Base-by-base conservation (phyloP, 1,284 basidiomycete genomes). In the Boletus sp. region DNA sequence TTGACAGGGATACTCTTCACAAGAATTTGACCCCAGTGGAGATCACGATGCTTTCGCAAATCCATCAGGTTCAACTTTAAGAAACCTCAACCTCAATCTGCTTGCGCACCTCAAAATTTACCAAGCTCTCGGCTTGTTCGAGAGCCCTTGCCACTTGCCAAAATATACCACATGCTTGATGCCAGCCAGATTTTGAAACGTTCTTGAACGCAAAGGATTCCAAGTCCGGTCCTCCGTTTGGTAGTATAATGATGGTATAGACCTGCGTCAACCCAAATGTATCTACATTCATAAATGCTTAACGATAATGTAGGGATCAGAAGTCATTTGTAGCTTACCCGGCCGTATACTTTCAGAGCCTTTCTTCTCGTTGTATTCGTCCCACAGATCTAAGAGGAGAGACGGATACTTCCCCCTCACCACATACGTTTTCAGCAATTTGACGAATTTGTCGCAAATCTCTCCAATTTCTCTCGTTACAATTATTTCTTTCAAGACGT, bases 1-100 rank as follows among this genome's bases (percentile, higher is more conserved):
- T 54, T 57, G 32, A 57, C 47, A n/a, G 72, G 62, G 13, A 74
- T 38, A 47, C 78, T 74, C 57, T 81, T 82, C 40, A 99, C 81
- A 9, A 99, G 78, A 41, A 99, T 88, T 67, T 99, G 96, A n/a
- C 95, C 95, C 82, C 93, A 93, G 62, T 99, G 95, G 29, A 99
- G 76, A 67, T 99, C 95, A 16, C 95, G 91, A 69, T 99, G 96
- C 91, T 96, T 62, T 26, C 34, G 38, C 3, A 36, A 33, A 26
- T 14, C 16, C 37, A 23, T 59, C 39, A 64, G 40, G 22, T n/a
- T 33, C 27, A 9, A 38, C 27, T 16, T 30, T 19, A 14, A 33
- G n/a, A 38, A 27, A 30, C 5, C 5, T 40, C 27, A 23, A 27
- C 42, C 13, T n/a, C 14, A 3, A 36, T 39, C 8, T 46, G 26